Conservation (phyloP, 192 early-diverging fungal species). For the Pilaira anomala region DNA sequence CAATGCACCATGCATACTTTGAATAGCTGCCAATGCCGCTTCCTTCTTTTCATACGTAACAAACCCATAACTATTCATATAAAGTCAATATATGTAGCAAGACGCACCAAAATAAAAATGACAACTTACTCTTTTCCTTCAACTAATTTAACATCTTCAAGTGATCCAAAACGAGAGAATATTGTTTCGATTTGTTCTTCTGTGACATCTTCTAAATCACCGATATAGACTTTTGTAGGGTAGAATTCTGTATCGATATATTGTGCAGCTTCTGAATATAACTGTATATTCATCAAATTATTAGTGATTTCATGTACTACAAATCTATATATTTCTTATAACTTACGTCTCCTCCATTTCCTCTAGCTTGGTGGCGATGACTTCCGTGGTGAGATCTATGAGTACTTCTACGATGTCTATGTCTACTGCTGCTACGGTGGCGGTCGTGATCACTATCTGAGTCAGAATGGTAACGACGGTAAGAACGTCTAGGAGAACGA, state of each 20-base stretch:
- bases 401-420: background rate
- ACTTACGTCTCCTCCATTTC: constrained; percentile 10
- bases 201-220: constrained; percentile 37
- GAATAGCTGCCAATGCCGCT: constrained; percentile 40
- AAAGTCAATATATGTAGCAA: background rate
- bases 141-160: constrained; percentile 46
- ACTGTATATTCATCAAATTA: constrained; percentile 8
- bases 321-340: background rate
- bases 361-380: constrained; percentile 13
- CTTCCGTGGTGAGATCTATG: background rate
- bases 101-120: background rate
- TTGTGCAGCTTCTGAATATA: constrained; percentile 43
- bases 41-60: constrained; percentile 44
- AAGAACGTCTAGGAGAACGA: constrained; percentile 3
- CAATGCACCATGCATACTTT: constrained; percentile 43
- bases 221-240: constrained; percentile 50
- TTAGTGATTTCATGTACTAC: too few relatives aligned
- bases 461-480: constrained; percentile 14
- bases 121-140: constrained; percentile 45
- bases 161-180: constrained; percentile 44
- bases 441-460: constrained; percentile 14
- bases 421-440: background rate
- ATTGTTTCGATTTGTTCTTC: constrained; percentile 27
- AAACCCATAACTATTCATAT: constrained; percentile 39
- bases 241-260: constrained; percentile 53